Base-by-base conservation (phyloP, 2,329 filamentous ascomycete genomes). In the Clonostachys rosea region DNA sequence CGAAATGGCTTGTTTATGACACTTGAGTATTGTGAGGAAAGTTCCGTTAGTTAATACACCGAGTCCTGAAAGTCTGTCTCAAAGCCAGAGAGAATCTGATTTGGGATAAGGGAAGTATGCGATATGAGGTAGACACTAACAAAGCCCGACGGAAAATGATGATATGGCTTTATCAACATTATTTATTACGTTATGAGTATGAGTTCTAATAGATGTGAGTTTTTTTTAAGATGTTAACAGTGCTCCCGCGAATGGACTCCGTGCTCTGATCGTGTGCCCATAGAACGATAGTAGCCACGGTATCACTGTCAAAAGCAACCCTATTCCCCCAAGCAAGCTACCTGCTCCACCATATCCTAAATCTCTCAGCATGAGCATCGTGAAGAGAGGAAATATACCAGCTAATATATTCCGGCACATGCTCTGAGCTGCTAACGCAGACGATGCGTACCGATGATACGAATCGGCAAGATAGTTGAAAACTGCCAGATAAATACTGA, bases 391-490 rank as follows among this genome's bases (percentile, higher is more conserved):
- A 52, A 87, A 86, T 0, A 78, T 62, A 8, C 83, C 84, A 20
- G 78, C 82, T 1, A 87, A 67, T 42, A 86, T 66, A 56, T 87
- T 87, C 14, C 84, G 74, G 52, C 81, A 84, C 59, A 83, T 86
- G 40, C 74, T 79, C 62, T 87, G 83, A 3, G 83, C 83, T 0
- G 84, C 84, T 16, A 86, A 67, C 2, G 83, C 84, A 3, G 79
- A 84, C 48, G 78, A 83, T 3, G 84, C 81, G 55, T 84, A 87
- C 2, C 75, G 73, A 57, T 84, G 79, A 57, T 87, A 88, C 1
- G 76, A 79, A 59, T 87, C 84, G 4, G 83, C 83, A 5, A 87
- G 67, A 54, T 86, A 87, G 56, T 87, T 85, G 66, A 87, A 83
- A 0, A 84, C 81, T 1, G 83, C 80, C 2, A 88, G 70, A 55